Base-by-base conservation (phyloP, 768 basidiomycete species). In the Scleroderma bovista region DNA sequence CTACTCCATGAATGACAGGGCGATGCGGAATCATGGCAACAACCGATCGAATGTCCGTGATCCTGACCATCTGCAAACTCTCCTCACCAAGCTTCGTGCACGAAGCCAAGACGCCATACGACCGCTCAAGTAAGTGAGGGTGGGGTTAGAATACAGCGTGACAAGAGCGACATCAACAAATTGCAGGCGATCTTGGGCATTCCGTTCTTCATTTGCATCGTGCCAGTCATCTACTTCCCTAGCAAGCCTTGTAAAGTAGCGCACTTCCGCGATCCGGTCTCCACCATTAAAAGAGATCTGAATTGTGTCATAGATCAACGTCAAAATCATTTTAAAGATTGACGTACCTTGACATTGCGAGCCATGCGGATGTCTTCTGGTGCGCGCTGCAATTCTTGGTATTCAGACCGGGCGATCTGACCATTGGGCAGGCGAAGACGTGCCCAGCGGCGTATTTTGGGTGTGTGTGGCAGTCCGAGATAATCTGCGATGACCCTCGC, bases 101-200 rank as follows among this genome's bases (percentile, higher is more conserved):
- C 2, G 46, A 32, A 7, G 31, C 51, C 7, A 51, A 31, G 10
- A 46, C 42, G 15, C 46, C 19, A 13, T 12, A 37, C 1, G 20
- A 55, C 0, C n/a, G 20, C 11, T 33, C 5, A 0, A 57, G 47
- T 6, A 66, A 44, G 1, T 44, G 22, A 1, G 20, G 11, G 36
- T 66, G 51, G 1, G 65, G 3, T 29, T 36, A 4, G 60, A 56
- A 47, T 54, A 68, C 0, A 61, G 12, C 0, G 61, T 56, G 2
- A 65, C 46, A 15, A 67, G n/a, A 9, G 63, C 62, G n/a, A 65
- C 36, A 37, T 37, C 19, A 9, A 16, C 36, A 12, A 37, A 37
- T 13, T 15, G 16, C 6, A 37, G 8, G 15, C n/a, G n/a, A n/a
- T 37, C 36, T 1, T 15, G 6, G 2, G 36, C 15, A 37, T n/a